Percentiles rank a stretch among this genome's conserved stretches.
These are phyloP conservation scores for Posidonia oceanica DNA, from an alignment of 116 monocot genomes.

Conservation along the genomic window DNA sequence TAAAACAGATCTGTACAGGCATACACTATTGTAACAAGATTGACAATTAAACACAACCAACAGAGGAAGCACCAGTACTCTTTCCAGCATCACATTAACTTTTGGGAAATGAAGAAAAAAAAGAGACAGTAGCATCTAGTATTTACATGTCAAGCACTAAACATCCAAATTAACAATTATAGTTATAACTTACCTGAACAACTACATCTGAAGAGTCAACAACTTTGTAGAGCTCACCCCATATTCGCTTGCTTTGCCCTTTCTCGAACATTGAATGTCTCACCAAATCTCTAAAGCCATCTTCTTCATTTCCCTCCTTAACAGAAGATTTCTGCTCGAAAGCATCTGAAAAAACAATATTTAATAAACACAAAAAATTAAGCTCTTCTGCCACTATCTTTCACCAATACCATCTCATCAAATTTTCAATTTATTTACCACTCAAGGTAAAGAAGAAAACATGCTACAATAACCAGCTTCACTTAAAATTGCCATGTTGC, in stretches of 20 bases:
- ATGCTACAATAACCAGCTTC: too few species aligned
- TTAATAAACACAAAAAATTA: background rate
- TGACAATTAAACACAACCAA: background rate
- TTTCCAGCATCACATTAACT: background rate
- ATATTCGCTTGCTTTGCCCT: conserved; percentile 94
- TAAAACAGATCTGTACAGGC: too few species aligned
- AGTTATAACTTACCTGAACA: conserved; percentile 44
- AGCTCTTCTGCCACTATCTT: background rate
- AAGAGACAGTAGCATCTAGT: too few species aligned
- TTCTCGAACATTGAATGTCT: conserved; percentile 97
- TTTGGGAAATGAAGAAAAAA: background rate
- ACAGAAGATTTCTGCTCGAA: conserved; percentile 50
- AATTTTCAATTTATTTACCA: background rate
- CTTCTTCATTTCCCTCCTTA: conserved; percentile 42
- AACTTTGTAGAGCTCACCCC: conserved; percentile 98
- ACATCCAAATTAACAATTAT: background rate
- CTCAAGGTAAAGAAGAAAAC: too few species aligned
- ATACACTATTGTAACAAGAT: too few species aligned
- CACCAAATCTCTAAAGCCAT: conserved; percentile 79
- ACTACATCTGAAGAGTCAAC: conserved; percentile 95
- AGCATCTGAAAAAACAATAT: conserved; percentile 26
- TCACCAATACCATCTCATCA: background rate
- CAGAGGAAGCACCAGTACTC: background rate
- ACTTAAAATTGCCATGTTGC: too few species aligned
- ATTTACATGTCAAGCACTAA: background rate